Conservation (phyloP, 306 rosid species). For the Argentina anserina region DNA sequence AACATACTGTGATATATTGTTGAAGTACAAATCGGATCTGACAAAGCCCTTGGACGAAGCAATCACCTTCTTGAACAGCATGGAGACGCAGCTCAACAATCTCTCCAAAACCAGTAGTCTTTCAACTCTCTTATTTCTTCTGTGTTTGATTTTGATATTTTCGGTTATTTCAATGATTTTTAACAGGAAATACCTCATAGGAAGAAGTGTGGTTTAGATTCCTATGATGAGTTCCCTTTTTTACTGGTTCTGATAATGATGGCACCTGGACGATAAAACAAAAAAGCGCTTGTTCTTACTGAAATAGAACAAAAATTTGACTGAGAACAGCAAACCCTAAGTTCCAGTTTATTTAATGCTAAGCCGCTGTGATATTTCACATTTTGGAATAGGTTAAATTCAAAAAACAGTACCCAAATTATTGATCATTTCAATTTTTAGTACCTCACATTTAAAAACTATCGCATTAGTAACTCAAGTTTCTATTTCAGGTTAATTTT, state of each 20-base stretch:
- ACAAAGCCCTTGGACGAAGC: conserved; percentile 62
- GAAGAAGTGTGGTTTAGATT: conserved; percentile 12
- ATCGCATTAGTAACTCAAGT: too few species aligned
- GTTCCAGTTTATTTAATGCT: not conserved
- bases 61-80: conserved; percentile 49
- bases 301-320: not conserved
- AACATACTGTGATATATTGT: conserved; percentile 48
- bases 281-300: not conserved
- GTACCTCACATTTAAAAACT: too few species aligned
- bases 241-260: conserved; percentile 6
- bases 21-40: conserved; percentile 62
- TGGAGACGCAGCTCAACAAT: conserved; percentile 62
- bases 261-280: not conserved
- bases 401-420: too few species aligned
- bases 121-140: conserved; percentile 13
- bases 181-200: conserved; percentile 7
- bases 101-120: conserved; percentile 34
- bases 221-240: not conserved
- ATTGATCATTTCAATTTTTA: too few species aligned
- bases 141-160: not conserved
- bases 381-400: too few species aligned
- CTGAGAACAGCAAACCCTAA: not conserved
- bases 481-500: too few species aligned
- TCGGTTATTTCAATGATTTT: not conserved
- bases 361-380: too few species aligned